A percentile compares a stretch with the other conserved stretches of the same genome.
Conservation (phyloP, 2,329 filamentous ascomycete genomes). For the Aspergillus cejpii region DNA sequence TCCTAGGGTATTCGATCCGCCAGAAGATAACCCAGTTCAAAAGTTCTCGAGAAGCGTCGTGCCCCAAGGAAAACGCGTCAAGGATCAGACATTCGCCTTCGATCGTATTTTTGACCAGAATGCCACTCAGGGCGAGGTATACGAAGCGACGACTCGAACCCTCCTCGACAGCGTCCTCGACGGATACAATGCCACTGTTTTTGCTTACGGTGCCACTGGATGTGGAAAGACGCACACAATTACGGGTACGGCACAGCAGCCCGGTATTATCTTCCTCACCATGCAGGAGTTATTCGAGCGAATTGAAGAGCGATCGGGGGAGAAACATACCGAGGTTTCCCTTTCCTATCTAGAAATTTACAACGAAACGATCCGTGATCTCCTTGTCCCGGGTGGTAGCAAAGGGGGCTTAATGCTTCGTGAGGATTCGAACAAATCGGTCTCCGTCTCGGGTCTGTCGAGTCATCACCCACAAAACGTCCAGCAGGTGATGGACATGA, state of each 20-base stretch:
- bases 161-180: slow-evolving; percentile 94
- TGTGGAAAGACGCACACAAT: slow-evolving; percentile 99
- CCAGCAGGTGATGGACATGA: slow-evolving; percentile 98
- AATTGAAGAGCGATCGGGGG: slow-evolving; percentile 75
- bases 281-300: slow-evolving; percentile 99
- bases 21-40: slow-evolving; percentile 87
- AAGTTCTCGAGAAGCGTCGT: slow-evolving; percentile 77
- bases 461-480: slow-evolving; percentile 89
- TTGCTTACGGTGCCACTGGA: slow-evolving; percentile 94
- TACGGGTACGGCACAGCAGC: slow-evolving; percentile 81
- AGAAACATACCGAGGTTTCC: slow-evolving; percentile 83
- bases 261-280: slow-evolving; percentile 95
- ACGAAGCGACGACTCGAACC: slow-evolving; percentile 81
- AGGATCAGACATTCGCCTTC: slow-evolving; percentile 96
- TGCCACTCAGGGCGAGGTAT: slow-evolving; percentile 83
- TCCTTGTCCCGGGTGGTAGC: slow-evolving; percentile 76
- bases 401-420: slow-evolving; percentile 83
- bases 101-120: slow-evolving; percentile 97
- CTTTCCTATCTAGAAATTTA: slow-evolving; percentile 97
- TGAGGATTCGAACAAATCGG: slow-evolving; percentile 88
- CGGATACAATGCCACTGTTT: slow-evolving; percentile 97
- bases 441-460: slow-evolving; percentile 82
- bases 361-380: slow-evolving; percentile 95
- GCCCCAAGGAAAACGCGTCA: slow-evolving; percentile 79
- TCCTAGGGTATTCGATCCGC: slow-evolving; percentile 84